phyloP scores from a whole-genome alignment of 2,329 filamentous ascomycete species.

The Sclerotinia glacialis region DNA sequence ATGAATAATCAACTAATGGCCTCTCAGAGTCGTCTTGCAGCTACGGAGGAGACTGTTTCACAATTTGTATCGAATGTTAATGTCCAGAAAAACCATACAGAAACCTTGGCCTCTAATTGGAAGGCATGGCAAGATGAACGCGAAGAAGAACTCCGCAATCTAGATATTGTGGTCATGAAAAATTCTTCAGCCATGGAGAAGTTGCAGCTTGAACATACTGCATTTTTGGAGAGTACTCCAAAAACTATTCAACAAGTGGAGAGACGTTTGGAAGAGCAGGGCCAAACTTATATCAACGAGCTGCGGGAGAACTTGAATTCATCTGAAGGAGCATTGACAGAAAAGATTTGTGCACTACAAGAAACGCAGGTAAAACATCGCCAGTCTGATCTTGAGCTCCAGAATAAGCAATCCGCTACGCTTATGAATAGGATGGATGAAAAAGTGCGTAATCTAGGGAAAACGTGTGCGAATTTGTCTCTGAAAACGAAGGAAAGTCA shows the following conservation, averaged over 20 bases:
- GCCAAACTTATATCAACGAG: neutral
- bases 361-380: neutral
- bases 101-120: neutral
- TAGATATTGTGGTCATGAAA: constrained; percentile 6
- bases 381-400: neutral
- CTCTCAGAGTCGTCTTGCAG: neutral
- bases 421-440: constrained; percentile 7
- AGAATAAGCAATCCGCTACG: neutral
- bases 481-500: neutral
- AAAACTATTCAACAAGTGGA: constrained; percentile 13
- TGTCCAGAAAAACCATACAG: neutral
- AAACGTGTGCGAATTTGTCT: neutral
- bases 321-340: neutral
- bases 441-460: neutral
- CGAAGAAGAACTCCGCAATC: constrained; percentile 2
- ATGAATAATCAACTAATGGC: neutral
- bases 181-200: constrained; percentile 8
- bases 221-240: neutral
- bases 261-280: neutral
- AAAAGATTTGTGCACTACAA: constrained; percentile 5
- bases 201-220: constrained; percentile 2
- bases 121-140: constrained; percentile 2
- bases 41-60: neutral
- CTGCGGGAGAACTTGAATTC: neutral
- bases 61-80: neutral